Percentiles rank a stretch among this genome's conserved stretches.
phyloP scores from a whole-genome alignment of 1,139 yeast species.

The Pneumocystis wakefieldiae region DNA sequence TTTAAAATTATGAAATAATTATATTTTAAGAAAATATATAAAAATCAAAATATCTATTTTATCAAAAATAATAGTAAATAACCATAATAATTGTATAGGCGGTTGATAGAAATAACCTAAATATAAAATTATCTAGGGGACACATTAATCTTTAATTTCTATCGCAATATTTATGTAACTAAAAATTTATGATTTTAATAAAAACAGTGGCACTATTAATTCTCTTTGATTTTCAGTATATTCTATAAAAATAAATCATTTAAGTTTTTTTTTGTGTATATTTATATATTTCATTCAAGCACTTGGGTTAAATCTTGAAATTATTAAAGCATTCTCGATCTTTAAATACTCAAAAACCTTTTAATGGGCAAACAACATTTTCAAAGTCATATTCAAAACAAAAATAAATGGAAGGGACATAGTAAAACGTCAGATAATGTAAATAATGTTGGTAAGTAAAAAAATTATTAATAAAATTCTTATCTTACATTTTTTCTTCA shows the following conservation, averaged over 20 bases:
- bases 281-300: neutral
- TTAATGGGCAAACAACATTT: neutral
- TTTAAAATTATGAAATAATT: neutral
- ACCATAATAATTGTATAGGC: no score
- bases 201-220: neutral
- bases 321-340: neutral
- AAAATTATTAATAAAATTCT: neutral
- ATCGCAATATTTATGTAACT: neutral
- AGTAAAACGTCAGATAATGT: neutral
- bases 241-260: neutral
- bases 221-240: neutral
- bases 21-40: no score
- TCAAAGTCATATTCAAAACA: neutral
- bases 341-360: neutral
- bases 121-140: no score
- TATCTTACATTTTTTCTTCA: constrained; percentile 22
- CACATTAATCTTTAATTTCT: no score
- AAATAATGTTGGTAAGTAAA: neutral
- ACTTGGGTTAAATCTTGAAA: neutral
- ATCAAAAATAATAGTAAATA: no score
- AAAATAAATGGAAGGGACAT: neutral
- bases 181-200: neutral
- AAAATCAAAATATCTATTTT: no score
- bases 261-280: neutral
- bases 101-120: no score